phyloP scores from a whole-genome alignment of 768 basidiomycete genomes.

The Boletus rubescentipes region DNA sequence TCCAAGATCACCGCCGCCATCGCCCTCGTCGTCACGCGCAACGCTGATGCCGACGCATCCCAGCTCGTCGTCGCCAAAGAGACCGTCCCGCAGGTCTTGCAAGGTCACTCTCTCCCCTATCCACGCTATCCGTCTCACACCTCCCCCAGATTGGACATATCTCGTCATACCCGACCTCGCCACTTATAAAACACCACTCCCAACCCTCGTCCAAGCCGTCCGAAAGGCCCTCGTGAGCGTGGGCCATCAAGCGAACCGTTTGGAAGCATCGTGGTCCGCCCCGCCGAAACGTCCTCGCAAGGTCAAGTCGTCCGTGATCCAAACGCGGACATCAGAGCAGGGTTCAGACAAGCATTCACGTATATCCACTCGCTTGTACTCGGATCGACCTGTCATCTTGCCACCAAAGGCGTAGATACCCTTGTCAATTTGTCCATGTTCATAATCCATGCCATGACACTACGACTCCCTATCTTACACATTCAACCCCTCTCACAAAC shows the following conservation, averaged over 20 bases:
- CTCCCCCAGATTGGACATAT: slow-evolving; percentile 27
- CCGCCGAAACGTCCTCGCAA: neutral
- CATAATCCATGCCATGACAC: too few relatives aligned
- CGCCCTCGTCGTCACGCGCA: slow-evolving; percentile 17
- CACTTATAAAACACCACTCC: slow-evolving; percentile 26
- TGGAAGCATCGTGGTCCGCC: slow-evolving; percentile 18
- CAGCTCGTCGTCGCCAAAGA: neutral
- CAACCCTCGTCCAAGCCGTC: slow-evolving; percentile 22
- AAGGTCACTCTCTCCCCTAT: slow-evolving; percentile 15
- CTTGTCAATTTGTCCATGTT: too few relatives aligned
- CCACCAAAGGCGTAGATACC: neutral
- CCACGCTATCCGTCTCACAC: neutral
- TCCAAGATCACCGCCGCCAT: slow-evolving; percentile 23
- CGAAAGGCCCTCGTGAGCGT: slow-evolving; percentile 21
- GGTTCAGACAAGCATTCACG: neutral
- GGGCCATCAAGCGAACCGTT: neutral
- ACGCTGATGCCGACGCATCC: slow-evolving; percentile 6
- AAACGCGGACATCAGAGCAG: neutral
- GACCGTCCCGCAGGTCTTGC: slow-evolving; percentile 1
- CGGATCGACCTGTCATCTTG: neutral
- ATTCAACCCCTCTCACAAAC: neutral
- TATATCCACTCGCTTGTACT: slow-evolving; percentile 1
- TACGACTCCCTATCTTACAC: neutral
- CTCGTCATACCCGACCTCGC: slow-evolving; percentile 24
- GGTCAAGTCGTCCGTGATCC: neutral